phyloP scores from a whole-genome alignment of 306 rosid genomes.

The Urtica urens region DNA sequence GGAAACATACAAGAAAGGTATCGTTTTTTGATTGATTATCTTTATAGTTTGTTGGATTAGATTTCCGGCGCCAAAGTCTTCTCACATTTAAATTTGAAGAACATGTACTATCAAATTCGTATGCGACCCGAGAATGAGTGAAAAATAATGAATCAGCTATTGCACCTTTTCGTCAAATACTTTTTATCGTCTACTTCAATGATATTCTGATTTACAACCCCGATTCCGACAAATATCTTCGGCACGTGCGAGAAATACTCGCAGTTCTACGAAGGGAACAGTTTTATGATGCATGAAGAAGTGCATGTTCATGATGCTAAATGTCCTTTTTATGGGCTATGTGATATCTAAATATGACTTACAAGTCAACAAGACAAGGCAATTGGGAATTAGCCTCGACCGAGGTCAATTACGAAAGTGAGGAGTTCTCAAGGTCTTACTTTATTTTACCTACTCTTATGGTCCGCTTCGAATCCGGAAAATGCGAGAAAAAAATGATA shows the following conservation, averaged over 20 bases:
- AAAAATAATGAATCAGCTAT: not conserved
- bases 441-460: not conserved
- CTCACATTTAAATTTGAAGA: not conserved
- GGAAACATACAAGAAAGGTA: not conserved
- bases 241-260: not conserved
- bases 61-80: no score
- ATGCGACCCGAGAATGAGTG: no score
- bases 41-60: not conserved
- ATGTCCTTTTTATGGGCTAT: not conserved
- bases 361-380: not conserved
- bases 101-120: no score
- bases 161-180: not conserved
- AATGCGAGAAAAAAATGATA: not conserved
- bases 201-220: not conserved
- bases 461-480: not conserved
- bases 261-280: not conserved
- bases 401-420: not conserved
- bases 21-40: not conserved
- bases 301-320: not conserved
- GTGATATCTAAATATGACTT: not conserved
- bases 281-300: not conserved
- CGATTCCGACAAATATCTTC: not conserved
- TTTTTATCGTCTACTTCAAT: not conserved
- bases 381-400: not conserved
- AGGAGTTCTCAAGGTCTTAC: conserved; percentile 5